Evolutionary conservation across 78 protist genomes (phyloP), one percentile per base, ranked within the genome.

Genomic region (Dictyostelium firmibasis): DNA sequence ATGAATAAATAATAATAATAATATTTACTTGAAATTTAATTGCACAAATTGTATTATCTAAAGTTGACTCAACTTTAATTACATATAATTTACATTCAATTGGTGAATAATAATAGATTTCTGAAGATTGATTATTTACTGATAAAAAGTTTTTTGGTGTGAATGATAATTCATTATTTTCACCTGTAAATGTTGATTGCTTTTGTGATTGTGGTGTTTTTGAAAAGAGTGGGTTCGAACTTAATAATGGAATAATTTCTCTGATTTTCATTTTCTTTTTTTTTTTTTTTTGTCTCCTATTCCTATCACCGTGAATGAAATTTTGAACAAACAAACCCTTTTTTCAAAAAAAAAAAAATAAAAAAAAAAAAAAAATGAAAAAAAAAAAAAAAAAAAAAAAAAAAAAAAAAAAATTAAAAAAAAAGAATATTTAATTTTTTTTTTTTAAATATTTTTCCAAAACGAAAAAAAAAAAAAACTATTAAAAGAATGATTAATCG

Each of bases 1-100:
- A n/a, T n/a, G n/a, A n/a, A n/a, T n/a, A n/a, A n/a, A 69, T 4
- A 16, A 50, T 50, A 50, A 50, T 50, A 16, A n/a, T 16, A 44
- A 33, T 57, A 82, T 25, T 23, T 82, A 87, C 85, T 64, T 78
- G 92, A 85, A 50, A 87, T 14, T 77, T 87, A 38, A 76, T 87
- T 38, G 85, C 11, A 87, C 57, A 33, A 8, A 78, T 60, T n/a
- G 82, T 78, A 47, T 87, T 57, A 11, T 77, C 79, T 25, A 87
- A 36, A 11, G 75, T n/a, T 20, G 67, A 78, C 62, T 87, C 93
- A 4, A 87, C 44, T 78, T 74, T 87, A 29, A 87, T 87, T 9
- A 87, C 79, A 77, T 38, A 87, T 33, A 87, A 14, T 41, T 87
- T 53, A 53, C 60, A 38, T 6, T 36, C 72, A 1, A 16, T 43